A percentile compares a stretch with the other conserved stretches of the same genome.
phyloP scores from a whole-genome alignment of 1,284 basidiomycete species.

The Microbotryum violaceum region DNA sequence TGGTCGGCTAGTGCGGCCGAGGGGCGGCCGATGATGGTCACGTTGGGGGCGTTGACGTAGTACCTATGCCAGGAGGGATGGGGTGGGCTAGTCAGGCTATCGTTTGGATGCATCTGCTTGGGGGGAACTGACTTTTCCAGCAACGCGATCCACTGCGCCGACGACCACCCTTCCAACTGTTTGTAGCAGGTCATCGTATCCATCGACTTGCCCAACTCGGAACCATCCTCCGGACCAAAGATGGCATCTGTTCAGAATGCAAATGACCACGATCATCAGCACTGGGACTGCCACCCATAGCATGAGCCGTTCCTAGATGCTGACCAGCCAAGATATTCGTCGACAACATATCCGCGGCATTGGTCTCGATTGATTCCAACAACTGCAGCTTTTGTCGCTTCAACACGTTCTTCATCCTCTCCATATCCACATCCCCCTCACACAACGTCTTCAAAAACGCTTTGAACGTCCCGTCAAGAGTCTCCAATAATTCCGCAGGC shows the following conservation, averaged over 20 bases:
- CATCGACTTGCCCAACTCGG: slow-evolving; percentile 64
- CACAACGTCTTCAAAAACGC: slow-evolving; percentile 64
- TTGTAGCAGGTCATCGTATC: slow-evolving; percentile 72
- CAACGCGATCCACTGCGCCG: slow-evolving; percentile 69
- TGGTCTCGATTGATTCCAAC: slow-evolving; percentile 43
- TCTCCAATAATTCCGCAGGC: slow-evolving; percentile 67
- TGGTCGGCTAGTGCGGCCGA: slow-evolving; percentile 75
- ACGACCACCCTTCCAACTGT: slow-evolving; percentile 57
- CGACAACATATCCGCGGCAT: slow-evolving; percentile 41
- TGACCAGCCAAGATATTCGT: slow-evolving; percentile 40
- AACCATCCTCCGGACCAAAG: slow-evolving; percentile 77
- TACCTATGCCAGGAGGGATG: slow-evolving; percentile 50
- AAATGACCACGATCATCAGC: slow-evolving; percentile 65
- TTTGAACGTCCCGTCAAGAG: slow-evolving; percentile 63
- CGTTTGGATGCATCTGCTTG: slow-evolving; percentile 1
- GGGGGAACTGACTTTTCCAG: slow-evolving; percentile 59
- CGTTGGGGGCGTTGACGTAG: slow-evolving; percentile 61
- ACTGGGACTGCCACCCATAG: slow-evolving; percentile 56
- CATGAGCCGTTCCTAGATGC: slow-evolving; percentile 33
- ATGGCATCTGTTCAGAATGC: slow-evolving; percentile 57
- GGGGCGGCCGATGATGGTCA: slow-evolving; percentile 76
- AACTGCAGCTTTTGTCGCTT: slow-evolving; percentile 61
- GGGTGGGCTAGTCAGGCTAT: background rate
- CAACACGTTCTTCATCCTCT: slow-evolving; percentile 79
- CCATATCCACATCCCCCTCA: slow-evolving; percentile 78